Evolutionary conservation across 768 basidiomycete species (phyloP), one percentile per base, ranked within the genome.

Genomic region (Astraeus odoratus): DNA sequence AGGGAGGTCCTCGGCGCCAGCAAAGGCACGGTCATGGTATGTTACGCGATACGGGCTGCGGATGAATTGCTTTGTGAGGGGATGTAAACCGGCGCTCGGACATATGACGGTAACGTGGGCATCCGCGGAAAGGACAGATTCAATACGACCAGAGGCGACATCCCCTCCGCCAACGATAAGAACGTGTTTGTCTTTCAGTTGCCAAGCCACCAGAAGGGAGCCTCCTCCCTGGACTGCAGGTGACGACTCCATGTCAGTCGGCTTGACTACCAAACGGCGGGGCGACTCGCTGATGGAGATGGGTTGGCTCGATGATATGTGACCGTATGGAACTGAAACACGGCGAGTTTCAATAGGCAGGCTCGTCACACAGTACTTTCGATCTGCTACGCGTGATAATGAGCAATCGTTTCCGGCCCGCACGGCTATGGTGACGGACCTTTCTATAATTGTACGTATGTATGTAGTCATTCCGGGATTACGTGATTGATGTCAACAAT

Each of bases 131-230:
- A 99, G 83, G 53, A 94, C 75, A 51, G 89, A 86, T 57, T 86
- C 83, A 44, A 98, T 75, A 43, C 96, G 81, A 42, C 87, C 80
- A 3, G 91, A 82, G 2, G 93, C 95, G 41, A 99, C 86, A 47
- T 85, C 81, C 39, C 96, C 96, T 8, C 95, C 96, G 34, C 96
- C 96, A 53, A 98, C 79, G 55, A 98, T 78, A 58, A 98, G 83
- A 37, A 96, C 90, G 16, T 70, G 74, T 54, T 87, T 91, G 54
- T 75, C 68, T 47, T 78, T 81, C 62, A 98, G 84, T 64, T 95
- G 93, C 86, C 90, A 96, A 27, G 96, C 95, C 51, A 97, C 70
- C 31, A 97, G 76, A 36, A 97, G 77, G 1, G 93, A 94, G 6
- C 80, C 81, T 10, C 85, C 82, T n/a, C n/a, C n/a, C n/a, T n/a